Conservation (phyloP, 148 eudicot genomes). For the Diospyros lotus region DNA sequence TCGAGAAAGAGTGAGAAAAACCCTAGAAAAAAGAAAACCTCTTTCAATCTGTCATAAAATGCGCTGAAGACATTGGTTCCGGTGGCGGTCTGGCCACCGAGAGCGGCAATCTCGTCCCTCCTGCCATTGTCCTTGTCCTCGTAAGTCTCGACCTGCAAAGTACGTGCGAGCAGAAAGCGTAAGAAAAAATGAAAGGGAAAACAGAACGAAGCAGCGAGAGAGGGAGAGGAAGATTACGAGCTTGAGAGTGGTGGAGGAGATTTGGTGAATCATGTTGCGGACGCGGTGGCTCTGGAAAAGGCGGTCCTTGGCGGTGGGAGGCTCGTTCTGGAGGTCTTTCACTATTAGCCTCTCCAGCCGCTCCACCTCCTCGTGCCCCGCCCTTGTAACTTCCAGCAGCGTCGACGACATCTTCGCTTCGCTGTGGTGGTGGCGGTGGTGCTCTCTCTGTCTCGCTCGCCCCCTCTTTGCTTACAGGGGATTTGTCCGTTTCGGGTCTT, state of each 20-base stretch:
- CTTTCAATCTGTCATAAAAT: constrained; percentile 89
- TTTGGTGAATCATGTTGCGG: constrained; percentile 73
- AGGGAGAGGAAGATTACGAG: constrained; percentile 41
- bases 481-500: no score
- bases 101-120: constrained; percentile 97
- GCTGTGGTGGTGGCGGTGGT: no score
- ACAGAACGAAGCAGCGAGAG: not conserved
- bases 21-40: constrained; percentile 33
- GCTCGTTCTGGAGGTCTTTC: constrained; percentile 78
- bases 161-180: not conserved
- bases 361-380: constrained; percentile 89
- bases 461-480: no score
- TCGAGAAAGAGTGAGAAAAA: not conserved
- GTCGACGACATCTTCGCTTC: constrained; percentile 73
- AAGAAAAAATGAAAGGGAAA: not conserved
- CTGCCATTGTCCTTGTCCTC: constrained; percentile 85
- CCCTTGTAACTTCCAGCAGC: constrained; percentile 78
- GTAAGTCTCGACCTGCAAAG: constrained; percentile 64
- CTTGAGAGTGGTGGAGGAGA: constrained; percentile 59
- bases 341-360: constrained; percentile 71
- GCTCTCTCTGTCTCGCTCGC: no score
- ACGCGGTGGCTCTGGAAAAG: constrained; percentile 86
- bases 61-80: constrained; percentile 90
- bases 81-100: constrained; percentile 85
- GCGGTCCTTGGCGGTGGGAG: constrained; percentile 63